These are phyloP conservation scores for Psilocybe cubensis DNA, from an alignment of 768 basidiomycete species.

Conservation along the genomic window DNA sequence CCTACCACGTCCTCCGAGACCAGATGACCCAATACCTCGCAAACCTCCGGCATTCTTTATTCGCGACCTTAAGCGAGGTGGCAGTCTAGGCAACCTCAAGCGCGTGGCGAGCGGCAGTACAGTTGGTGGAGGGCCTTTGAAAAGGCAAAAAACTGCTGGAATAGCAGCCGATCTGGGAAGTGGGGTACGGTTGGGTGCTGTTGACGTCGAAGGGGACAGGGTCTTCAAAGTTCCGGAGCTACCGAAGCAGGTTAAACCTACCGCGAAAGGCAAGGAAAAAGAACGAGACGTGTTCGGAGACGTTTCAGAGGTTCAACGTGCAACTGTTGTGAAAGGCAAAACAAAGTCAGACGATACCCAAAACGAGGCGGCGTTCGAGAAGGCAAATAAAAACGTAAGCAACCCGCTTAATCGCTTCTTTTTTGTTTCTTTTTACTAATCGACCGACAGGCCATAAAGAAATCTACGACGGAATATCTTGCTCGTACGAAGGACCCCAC, in stretches of 20 bases:
- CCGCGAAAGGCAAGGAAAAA: constrained; percentile 43
- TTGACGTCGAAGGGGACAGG: constrained; percentile 27
- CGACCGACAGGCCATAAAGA: constrained; percentile 46
- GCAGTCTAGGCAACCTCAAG: constrained; percentile 28
- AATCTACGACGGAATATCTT: constrained; percentile 42
- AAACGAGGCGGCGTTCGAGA: constrained; percentile 44
- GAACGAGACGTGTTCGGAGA: constrained; percentile 45
- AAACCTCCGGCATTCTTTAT: constrained; percentile 54
- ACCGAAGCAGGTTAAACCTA: constrained; percentile 36
- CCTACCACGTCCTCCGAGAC: constrained; percentile 42
- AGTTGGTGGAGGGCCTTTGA: constrained; percentile 23
- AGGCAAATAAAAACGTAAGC: constrained; percentile 64
- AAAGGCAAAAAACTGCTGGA: constrained; percentile 36
- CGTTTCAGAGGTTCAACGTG: constrained; percentile 21
- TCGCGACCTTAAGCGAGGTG: constrained; percentile 24
- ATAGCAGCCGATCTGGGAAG: constrained; percentile 39
- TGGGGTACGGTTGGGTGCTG: constrained; percentile 35
- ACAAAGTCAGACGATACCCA: constrained; percentile 25
- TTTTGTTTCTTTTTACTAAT: not conserved
- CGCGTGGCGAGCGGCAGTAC: constrained; percentile 31
- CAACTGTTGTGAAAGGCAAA: constrained; percentile 29
- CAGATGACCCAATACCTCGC: constrained; percentile 82
- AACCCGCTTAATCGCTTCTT: not conserved
- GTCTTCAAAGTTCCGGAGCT: constrained; percentile 56
- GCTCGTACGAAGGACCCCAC: constrained; percentile 41